These are phyloP conservation scores for Cucurbita maxima DNA, from an alignment of 306 rosid genomes.

Conservation along the genomic window DNA sequence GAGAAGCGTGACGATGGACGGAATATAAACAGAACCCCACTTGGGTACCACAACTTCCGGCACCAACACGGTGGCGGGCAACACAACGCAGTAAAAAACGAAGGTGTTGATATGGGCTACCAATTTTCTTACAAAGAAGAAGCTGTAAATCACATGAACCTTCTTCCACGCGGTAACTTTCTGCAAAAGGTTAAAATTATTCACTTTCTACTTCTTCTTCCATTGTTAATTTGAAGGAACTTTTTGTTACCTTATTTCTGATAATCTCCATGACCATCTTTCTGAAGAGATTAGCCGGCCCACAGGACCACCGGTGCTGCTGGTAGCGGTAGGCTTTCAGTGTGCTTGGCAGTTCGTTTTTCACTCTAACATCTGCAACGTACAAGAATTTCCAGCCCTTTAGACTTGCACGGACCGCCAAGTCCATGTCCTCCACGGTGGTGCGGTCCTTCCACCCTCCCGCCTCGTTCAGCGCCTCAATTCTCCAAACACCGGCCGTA, in stretches of 20 bases:
- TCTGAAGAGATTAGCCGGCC: slow-evolving; percentile 51
- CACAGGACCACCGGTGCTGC: slow-evolving; percentile 59
- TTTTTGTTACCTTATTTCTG: slow-evolving; percentile 26
- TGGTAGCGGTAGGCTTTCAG: slow-evolving; percentile 49
- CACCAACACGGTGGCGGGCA: slow-evolving; percentile 47
- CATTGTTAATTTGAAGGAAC: too few species aligned
- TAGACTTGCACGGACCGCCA: slow-evolving; percentile 56
- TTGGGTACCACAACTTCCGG: slow-evolving; percentile 47
- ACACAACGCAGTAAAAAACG: slow-evolving; percentile 37
- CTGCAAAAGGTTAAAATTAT: slow-evolving; percentile 13
- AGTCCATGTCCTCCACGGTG: slow-evolving; percentile 61
- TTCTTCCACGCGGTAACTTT: slow-evolving; percentile 46
- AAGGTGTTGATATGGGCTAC: slow-evolving; percentile 47
- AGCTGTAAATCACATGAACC: slow-evolving; percentile 43
- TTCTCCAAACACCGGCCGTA: slow-evolving; percentile 63
- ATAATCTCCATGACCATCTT: slow-evolving; percentile 41
- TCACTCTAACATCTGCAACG: slow-evolving; percentile 30
- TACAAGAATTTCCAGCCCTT: slow-evolving; percentile 58
- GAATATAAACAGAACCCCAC: slow-evolving; percentile 52
- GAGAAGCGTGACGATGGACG: slow-evolving; percentile 42
- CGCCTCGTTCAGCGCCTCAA: slow-evolving; percentile 39
- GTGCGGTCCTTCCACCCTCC: slow-evolving; percentile 63
- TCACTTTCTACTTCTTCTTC: too few species aligned
- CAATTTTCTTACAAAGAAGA: slow-evolving; percentile 45
- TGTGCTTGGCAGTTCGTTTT: slow-evolving; percentile 48